Conservation (phyloP, 345 rosid genomes). For the Brassica carinata region DNA sequence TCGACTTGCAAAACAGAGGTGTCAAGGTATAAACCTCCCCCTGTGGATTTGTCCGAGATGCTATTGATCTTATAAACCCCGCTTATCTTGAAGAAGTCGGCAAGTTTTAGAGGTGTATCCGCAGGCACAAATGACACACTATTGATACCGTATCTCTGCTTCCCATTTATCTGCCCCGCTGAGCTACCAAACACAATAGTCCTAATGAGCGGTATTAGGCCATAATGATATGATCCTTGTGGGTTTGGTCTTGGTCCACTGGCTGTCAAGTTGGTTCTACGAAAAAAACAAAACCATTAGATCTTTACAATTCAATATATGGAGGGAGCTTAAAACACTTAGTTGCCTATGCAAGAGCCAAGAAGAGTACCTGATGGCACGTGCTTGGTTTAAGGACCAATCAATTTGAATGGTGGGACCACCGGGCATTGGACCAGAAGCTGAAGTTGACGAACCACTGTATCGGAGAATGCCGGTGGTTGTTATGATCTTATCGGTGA, state of each 20-base stretch:
- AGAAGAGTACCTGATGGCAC: slow-evolving; percentile 65
- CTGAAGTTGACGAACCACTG: slow-evolving; percentile 58
- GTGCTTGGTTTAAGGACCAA: slow-evolving; percentile 97
- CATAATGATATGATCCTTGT: slow-evolving; percentile 98
- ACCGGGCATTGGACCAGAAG: slow-evolving; percentile 62
- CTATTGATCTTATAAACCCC: slow-evolving; percentile 76
- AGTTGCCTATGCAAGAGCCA: neutral
- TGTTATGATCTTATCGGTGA: slow-evolving; percentile 60
- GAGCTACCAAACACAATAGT: slow-evolving; percentile 67
- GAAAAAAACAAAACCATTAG: neutral
- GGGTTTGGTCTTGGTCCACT: slow-evolving; percentile 99
- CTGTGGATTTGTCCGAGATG: slow-evolving; percentile 63
- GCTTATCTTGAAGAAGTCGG: slow-evolving; percentile 76
- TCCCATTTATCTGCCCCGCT: slow-evolving; percentile 66
- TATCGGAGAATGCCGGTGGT: slow-evolving; percentile 75
- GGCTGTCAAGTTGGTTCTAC: slow-evolving; percentile 87
- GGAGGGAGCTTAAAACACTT: neutral
- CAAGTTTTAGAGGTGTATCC: slow-evolving; percentile 84
- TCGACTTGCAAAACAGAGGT: slow-evolving; percentile 84
- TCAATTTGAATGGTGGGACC: slow-evolving; percentile 75
- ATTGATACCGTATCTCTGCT: slow-evolving; percentile 82
- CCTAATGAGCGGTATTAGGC: slow-evolving; percentile 66
- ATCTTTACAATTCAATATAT: neutral
- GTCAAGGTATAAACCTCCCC: slow-evolving; percentile 65
- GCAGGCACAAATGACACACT: slow-evolving; percentile 80